phyloP scores from a whole-genome alignment of 768 basidiomycete species.

The Boletus eberwhitei region DNA sequence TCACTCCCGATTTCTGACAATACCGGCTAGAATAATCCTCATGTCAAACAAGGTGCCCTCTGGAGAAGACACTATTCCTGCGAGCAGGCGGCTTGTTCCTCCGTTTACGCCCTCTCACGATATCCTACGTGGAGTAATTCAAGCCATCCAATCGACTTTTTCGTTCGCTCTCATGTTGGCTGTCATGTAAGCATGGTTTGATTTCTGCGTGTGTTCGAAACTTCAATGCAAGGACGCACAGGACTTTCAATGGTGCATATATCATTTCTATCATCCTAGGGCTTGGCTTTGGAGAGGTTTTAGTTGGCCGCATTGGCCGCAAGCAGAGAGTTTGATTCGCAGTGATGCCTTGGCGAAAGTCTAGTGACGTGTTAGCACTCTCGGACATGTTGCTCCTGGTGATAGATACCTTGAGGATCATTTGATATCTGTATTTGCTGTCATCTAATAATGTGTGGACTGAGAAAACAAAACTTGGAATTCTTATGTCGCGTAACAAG shows the following conservation, averaged over 20 bases:
- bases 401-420: neutral
- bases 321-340: neutral
- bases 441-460: neutral
- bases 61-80: neutral
- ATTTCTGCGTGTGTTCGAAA: neutral
- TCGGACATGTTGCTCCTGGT: neutral
- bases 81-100: slow-evolving; percentile 33
- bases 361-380: no score
- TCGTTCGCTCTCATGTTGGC: slow-evolving; percentile 76
- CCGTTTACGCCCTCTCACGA: slow-evolving; percentile 72
- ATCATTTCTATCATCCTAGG: slow-evolving; percentile 72
- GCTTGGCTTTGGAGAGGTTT: slow-evolving; percentile 67
- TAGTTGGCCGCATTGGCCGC: slow-evolving; percentile 57
- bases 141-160: slow-evolving; percentile 59
- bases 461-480: neutral
- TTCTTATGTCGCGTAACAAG: neutral
- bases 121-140: slow-evolving; percentile 63
- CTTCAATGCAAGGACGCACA: slow-evolving; percentile 31
- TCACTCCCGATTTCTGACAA: neutral
- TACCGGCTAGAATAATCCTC: slow-evolving; percentile 8
- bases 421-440: neutral
- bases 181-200: slow-evolving; percentile 56
- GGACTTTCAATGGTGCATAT: slow-evolving; percentile 82
- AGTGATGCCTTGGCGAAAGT: neutral
- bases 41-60: neutral